Percentiles rank a stretch among this genome's conserved stretches.
phyloP scores from a whole-genome alignment of 2,329 filamentous ascomycete species.

The Cladosporium sp. region DNA sequence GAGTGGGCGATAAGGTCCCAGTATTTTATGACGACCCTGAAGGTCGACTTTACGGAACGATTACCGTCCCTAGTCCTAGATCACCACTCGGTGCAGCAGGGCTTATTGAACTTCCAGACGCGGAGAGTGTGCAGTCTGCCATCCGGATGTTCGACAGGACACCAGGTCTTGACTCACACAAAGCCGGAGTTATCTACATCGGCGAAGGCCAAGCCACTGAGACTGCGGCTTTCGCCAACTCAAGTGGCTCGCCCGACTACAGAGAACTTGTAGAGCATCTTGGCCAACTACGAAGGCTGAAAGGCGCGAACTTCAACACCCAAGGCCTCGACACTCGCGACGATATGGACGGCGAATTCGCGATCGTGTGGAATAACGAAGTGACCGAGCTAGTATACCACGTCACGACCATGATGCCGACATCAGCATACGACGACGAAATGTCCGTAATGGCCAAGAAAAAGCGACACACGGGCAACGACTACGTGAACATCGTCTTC shows the following conservation, averaged over 20 bases:
- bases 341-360: slow-evolving; percentile 77
- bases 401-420: slow-evolving; percentile 96
- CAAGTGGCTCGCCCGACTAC: slow-evolving; percentile 80
- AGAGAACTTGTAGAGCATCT: slow-evolving; percentile 75
- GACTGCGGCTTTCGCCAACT: slow-evolving; percentile 77
- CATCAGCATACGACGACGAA: slow-evolving; percentile 65
- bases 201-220: slow-evolving; percentile 80
- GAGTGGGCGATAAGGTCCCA: slow-evolving; percentile 19
- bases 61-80: slow-evolving; percentile 46
- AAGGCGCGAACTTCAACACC: slow-evolving; percentile 82
- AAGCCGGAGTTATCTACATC: slow-evolving; percentile 90
- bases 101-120: slow-evolving; percentile 62
- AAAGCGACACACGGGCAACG: slow-evolving; percentile 93
- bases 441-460: slow-evolving; percentile 54
- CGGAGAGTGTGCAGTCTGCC: slow-evolving; percentile 60
- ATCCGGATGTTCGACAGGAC: slow-evolving; percentile 79
- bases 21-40: slow-evolving; percentile 23
- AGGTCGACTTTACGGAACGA: slow-evolving; percentile 24
- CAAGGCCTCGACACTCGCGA: slow-evolving; percentile 78
- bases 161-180: slow-evolving; percentile 88
- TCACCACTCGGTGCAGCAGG: slow-evolving; percentile 24
- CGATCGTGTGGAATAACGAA: slow-evolving; percentile 89
- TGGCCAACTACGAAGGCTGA: slow-evolving; percentile 73
- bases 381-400: slow-evolving; percentile 96
- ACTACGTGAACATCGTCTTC: slow-evolving; percentile 97